Evolutionary conservation across 2,329 filamentous ascomycete species (phyloP), one percentile per base, ranked within the genome.

Genomic region (Alternaria panax): DNA sequence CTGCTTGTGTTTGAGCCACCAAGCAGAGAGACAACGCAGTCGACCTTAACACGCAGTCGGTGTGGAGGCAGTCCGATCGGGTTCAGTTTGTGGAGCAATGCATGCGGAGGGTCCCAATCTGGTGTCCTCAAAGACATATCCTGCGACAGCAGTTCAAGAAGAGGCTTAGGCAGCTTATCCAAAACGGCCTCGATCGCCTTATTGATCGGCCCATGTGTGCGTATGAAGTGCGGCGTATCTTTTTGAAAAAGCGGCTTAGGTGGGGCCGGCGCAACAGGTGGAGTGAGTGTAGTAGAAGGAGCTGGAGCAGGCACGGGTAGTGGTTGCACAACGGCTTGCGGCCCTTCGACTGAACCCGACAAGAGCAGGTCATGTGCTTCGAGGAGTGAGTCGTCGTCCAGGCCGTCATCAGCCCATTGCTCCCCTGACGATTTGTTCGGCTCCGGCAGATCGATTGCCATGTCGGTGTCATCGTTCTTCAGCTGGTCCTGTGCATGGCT

Each of bases 401-500:
- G 47, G 14, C 75, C 74, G 2, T 76, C 71, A 7, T 75, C 74
- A 12, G 57, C 56, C 64, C 63, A 73, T 8, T 64, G 54, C 30
- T 72, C 68, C 11, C 50, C 62, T n/a, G 42, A 50, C 11, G 60
- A 51, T 14, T 22, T 36, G 22, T 53, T 53, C 16, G 50, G 9
- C 0, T 42, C 54, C 2, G 68, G 64, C 38, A 75, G 27, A 38
- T 66, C 59, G 2, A 67, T 45, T 30, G 54, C 40, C 28, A 59
- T 51, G 43, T 54, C 51, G 1, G 51, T 8, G 7, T 66, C 65
- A 7, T 63, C 59, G 30, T 48, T 71, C 63, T 79, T 79, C 61
- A 78, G 50, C 54, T 69, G 63, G 34, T 70, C 73, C 62, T 80
- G 78, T 0, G 74, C 77, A 30, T 74, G 75, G 46, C 68, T 78